A percentile compares a stretch with the other conserved stretches of the same genome.
phyloP scores from a whole-genome alignment of 1,284 basidiomycete genomes.

The Wallemia hederae region DNA sequence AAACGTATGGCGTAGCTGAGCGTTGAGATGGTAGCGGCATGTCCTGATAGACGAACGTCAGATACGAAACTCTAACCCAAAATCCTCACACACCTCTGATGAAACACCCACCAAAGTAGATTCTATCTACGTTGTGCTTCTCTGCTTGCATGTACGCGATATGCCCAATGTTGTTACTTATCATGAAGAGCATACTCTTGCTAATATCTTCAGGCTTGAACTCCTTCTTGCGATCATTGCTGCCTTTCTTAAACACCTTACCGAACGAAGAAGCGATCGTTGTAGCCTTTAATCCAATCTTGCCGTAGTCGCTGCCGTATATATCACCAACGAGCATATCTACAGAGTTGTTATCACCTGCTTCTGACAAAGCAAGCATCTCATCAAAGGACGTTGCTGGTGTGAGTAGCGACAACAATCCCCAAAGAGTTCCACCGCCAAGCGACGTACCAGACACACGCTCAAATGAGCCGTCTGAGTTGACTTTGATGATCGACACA shows the following conservation, averaged over 20 bases:
- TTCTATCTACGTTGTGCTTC: constrained; percentile 84
- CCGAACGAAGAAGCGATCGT: constrained; percentile 96
- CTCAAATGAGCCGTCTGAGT: constrained; percentile 81
- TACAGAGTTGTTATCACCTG: constrained; percentile 72
- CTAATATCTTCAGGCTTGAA: constrained; percentile 87
- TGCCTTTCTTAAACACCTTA: constrained; percentile 80
- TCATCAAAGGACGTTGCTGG: constrained; percentile 92
- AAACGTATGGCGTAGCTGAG: constrained; percentile 97
- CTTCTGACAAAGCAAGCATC: constrained; percentile 78
- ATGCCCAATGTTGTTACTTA: constrained; percentile 98
- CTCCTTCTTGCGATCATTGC: constrained; percentile 29
- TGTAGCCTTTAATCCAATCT: constrained; percentile 81
- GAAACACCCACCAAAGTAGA: constrained; percentile 98
- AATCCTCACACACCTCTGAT: constrained; percentile 44
- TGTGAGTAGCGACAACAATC: constrained; percentile 70
- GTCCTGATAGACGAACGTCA: constrained; percentile 27
- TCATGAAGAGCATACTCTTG: constrained; percentile 71
- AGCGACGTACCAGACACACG: constrained; percentile 89
- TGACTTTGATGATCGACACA: constrained; percentile 89
- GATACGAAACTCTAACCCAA: not conserved
- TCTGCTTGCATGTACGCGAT: constrained; percentile 99
- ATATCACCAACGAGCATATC: constrained; percentile 99
- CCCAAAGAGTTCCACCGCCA: constrained; percentile 99
- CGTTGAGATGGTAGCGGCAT: constrained; percentile 88
- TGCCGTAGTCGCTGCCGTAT: constrained; percentile 77